Evolutionary conservation across 164 flowering plant genomes (phyloP).

Genomic region (Magnolia changhungtana): DNA sequence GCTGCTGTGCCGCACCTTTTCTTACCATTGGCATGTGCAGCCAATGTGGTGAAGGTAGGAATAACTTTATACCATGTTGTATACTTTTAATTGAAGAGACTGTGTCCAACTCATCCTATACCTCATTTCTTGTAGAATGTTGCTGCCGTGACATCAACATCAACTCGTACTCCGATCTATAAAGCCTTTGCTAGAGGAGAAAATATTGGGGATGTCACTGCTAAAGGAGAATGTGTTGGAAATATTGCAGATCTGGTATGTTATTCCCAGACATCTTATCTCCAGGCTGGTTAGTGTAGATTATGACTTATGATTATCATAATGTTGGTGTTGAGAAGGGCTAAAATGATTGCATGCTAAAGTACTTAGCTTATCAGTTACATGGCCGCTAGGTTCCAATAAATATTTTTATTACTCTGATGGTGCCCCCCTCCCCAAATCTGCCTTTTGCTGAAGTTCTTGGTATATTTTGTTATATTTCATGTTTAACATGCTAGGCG

Average conservation of each 20-base stretch:
- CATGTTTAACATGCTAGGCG: too few species aligned
- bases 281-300: neutral
- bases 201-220: conserved; percentile 98
- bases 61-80: conserved; percentile 3
- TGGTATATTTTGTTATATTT: too few species aligned
- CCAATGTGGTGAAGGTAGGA: conserved; percentile 86
- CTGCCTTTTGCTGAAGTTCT: too few species aligned
- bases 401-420: too few species aligned
- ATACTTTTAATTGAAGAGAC: neutral
- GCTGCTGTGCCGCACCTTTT: conserved; percentile 93
- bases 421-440: too few species aligned
- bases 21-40: conserved; percentile 97
- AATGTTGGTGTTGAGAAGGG: neutral
- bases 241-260: conserved; percentile 96
- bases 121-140: conserved; percentile 60
- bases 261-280: conserved; percentile 2
- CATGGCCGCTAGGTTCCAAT: neutral
- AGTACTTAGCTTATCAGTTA: neutral
- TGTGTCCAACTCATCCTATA: conserved; percentile 3
- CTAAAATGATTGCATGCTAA: too few species aligned
- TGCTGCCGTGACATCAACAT: conserved; percentile 95
- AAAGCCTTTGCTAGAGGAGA: conserved; percentile 99
- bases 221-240: conserved; percentile 99
- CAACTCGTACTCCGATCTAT: conserved; percentile 97
- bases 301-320: neutral